Base-by-base conservation (phyloP, 306 rosid species). In the Vigna mungo region DNA sequence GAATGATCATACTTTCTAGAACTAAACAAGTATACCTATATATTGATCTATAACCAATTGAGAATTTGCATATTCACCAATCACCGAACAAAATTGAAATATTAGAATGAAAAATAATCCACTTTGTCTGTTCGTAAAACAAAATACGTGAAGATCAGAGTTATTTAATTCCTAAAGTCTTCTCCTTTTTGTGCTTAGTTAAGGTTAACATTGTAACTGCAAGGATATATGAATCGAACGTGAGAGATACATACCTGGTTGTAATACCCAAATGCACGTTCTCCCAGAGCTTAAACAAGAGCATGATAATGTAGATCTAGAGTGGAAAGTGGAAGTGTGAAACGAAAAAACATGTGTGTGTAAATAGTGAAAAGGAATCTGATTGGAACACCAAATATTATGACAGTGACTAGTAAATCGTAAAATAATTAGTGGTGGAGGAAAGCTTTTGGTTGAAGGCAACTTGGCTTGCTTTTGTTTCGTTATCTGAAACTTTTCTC, bases 361-460 rank as follows among this genome's bases (percentile, higher is more conserved):
- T 51, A 9, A 1, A 77, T 12, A 44, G 61, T 78, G 27, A 68
- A 68, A 43, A 56, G 27, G 67, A 67, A 43, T 55, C 11, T 17
- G 81, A 77, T 55, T 16, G 15, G 59, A 39, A 67, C 62, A 68
- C 52, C 23, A 51, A 76, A 76, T 51, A 64, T 21, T 72, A 53
- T 7, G 82, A 78, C 13, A 68, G 34, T 68, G 81, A 78, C 71
- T 5, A 23, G 43, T 58, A 68, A 48, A 46, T 58, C 43, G 81
- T 77, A 44, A 67, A 77, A 68, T 27, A 78, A 58, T 46, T 21
- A 32, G 49, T 68, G 59, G 76, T 59, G 70, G 76, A 47, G 23
- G 54, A 48, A 69, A 69, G 49, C 63, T 69, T 78, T 78, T 25
- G 60, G 43, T 13, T 32, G 63, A 78, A 78, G 71, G 61, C 21